phyloP scores from a whole-genome alignment of 768 basidiomycete species.

The Dentipellis fragilis region DNA sequence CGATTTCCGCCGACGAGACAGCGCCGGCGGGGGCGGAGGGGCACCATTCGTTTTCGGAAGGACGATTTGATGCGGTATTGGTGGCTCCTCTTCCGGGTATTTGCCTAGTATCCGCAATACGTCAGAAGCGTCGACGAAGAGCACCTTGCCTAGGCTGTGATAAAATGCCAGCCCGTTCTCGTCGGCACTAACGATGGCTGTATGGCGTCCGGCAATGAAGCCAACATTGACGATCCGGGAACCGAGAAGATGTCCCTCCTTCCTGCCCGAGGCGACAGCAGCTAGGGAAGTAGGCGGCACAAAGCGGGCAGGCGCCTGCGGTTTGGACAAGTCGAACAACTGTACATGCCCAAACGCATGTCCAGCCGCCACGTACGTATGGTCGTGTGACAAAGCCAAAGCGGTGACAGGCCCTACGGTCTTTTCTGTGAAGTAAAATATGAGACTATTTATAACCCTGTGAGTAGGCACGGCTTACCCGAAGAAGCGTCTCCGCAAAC shows the following conservation, averaged over 20 bases:
- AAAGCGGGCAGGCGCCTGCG: constrained; percentile 55
- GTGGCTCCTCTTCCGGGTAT: constrained; percentile 51
- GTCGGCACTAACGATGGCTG: constrained; percentile 86
- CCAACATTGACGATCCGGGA: constrained; percentile 73
- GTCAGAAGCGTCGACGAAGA: constrained; percentile 93
- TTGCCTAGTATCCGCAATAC: constrained; percentile 89
- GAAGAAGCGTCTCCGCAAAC: constrained; percentile 64
- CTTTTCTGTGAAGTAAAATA: constrained; percentile 34
- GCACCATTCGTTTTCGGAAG: constrained; percentile 11
- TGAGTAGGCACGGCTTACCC: constrained; percentile 29
- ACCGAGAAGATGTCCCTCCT: constrained; percentile 78
- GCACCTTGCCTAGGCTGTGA: constrained; percentile 86
- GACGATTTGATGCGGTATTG: constrained; percentile 7
- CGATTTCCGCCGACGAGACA: constrained; percentile 33
- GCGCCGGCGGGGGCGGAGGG: constrained; percentile 18
- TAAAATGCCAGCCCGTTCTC: constrained; percentile 90
- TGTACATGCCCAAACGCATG: constrained; percentile 79
- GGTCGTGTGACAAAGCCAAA: constrained; percentile 84
- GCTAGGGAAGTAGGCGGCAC: constrained; percentile 60
- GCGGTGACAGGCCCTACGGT: constrained; percentile 75
- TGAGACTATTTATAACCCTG: constrained; percentile 4
- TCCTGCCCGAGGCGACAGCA: constrained; percentile 63
- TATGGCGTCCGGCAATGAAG: constrained; percentile 88
- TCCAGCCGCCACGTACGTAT: constrained; percentile 86
- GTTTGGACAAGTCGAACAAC: constrained; percentile 71